These are phyloP conservation scores for Pythium angustatum DNA, from an alignment of 352 stramenopile genomes.

Conservation along the genomic window DNA sequence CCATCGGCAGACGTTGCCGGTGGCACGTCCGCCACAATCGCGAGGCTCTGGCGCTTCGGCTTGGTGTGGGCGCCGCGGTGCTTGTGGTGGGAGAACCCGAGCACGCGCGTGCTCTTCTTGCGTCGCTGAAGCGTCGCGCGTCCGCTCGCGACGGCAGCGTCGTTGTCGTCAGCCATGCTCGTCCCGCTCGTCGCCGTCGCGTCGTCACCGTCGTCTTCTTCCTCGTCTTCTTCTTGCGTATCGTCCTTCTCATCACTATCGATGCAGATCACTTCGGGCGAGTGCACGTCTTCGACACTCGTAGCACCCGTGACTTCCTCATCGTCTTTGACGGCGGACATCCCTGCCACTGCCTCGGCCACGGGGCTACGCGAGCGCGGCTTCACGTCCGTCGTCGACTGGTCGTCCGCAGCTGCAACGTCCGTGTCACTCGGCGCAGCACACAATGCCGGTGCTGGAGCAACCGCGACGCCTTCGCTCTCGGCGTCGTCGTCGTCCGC, in stretches of 20 bases:
- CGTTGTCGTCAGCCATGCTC: background rate
- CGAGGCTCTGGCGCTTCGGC: conserved; percentile 18
- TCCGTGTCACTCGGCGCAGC: too few species aligned
- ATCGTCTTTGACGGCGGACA: background rate
- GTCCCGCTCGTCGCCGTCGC: conserved; percentile 4
- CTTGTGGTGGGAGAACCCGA: conserved; percentile 15
- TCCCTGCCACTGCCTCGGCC: too few species aligned
- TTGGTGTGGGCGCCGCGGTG: background rate
- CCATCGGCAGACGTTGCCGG: too few species aligned
- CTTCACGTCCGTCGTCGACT: background rate
- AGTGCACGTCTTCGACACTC: conserved; percentile 24
- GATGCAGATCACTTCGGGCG: conserved; percentile 23
- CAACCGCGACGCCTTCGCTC: conserved; percentile 14
- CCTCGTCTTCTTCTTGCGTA: conserved; percentile 1
- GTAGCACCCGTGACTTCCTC: conserved; percentile 9
- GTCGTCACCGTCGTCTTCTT: background rate
- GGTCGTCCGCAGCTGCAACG: too few species aligned
- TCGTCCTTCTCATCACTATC: conserved; percentile 21
- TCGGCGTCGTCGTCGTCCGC: conserved; percentile 4
- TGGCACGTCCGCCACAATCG: background rate
- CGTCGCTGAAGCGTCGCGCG: background rate
- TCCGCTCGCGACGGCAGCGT: background rate
- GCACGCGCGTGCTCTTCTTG: conserved; percentile 18
- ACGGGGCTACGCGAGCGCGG: conserved; percentile 1
- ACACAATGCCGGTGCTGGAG: background rate